Percentiles rank a stretch among this genome's conserved stretches.
These are phyloP conservation scores for Bombardia bombarda DNA, from an alignment of 495 filamentous ascomycete genomes.

Conservation along the genomic window DNA sequence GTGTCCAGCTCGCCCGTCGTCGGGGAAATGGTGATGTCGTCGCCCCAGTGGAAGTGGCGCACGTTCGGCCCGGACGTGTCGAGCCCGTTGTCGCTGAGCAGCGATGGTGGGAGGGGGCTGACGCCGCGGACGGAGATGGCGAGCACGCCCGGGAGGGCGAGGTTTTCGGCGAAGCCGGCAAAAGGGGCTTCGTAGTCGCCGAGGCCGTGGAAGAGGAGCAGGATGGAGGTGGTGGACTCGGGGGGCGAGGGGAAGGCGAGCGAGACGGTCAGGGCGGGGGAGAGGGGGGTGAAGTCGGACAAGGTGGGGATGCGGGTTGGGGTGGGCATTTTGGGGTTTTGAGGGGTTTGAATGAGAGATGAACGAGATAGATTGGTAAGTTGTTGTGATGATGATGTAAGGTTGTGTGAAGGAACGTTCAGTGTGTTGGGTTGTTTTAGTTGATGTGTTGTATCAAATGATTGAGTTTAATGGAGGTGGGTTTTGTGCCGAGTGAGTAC, in stretches of 20 bases:
- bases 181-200: slow-evolving; percentile 71
- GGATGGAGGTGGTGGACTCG: slow-evolving; percentile 57
- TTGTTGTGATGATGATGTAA: neutral
- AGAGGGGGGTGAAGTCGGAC: slow-evolving; percentile 26
- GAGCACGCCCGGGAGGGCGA: slow-evolving; percentile 75
- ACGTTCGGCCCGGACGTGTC: slow-evolving; percentile 4
- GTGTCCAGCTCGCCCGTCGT: slow-evolving; percentile 61
- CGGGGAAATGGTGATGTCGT: slow-evolving; percentile 67
- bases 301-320: slow-evolving; percentile 30
- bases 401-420: too few relatives aligned
- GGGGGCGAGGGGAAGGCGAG: slow-evolving; percentile 30
- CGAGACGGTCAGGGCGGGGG: slow-evolving; percentile 19
- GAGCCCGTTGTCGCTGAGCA: slow-evolving; percentile 41
- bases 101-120: slow-evolving; percentile 61
- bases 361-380: neutral
- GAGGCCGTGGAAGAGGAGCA: slow-evolving; percentile 85
- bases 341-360: neutral
- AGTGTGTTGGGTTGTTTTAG: too few relatives aligned
- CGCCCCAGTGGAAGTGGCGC: slow-evolving; percentile 74
- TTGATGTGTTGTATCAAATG: too few relatives aligned
- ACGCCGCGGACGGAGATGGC: slow-evolving; percentile 70
- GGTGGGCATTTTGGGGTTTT: slow-evolving; percentile 8
- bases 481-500: too few relatives aligned
- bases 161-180: slow-evolving; percentile 57
- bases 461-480: too few relatives aligned